A percentile compares a stretch with the other conserved stretches of the same genome.
phyloP scores from a whole-genome alignment of 768 basidiomycete species.

The Gloeostereum incarnatum region DNA sequence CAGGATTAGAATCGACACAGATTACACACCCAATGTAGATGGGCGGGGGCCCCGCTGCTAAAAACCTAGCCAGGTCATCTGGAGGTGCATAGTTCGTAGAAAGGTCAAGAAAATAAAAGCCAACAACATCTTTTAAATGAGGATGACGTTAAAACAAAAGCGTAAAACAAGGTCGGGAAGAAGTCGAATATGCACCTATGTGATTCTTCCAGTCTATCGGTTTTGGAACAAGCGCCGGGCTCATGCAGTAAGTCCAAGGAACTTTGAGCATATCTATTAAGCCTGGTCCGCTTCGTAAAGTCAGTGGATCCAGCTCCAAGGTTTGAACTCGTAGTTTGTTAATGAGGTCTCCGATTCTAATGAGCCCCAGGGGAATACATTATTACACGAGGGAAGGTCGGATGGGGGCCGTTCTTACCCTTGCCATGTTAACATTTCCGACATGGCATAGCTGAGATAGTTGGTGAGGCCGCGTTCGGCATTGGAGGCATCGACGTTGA shows the following conservation, averaged over 20 bases:
- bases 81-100: conserved; percentile 38
- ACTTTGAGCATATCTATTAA: conserved; percentile 43
- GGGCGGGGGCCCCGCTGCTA: conserved; percentile 39
- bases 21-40: conserved; percentile 64
- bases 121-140: conserved; percentile 37
- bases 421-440: conserved; percentile 53
- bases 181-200: conserved; percentile 34
- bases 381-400: no score
- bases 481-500: conserved; percentile 46
- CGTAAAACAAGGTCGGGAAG: no score
- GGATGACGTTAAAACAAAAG: background rate
- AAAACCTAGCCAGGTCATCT: conserved; percentile 35
- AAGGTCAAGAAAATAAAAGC: conserved; percentile 55
- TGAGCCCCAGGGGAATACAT: background rate
- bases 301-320: conserved; percentile 39
- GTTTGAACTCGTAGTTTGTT: conserved; percentile 43
- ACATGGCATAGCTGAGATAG: conserved; percentile 48
- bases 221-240: conserved; percentile 45
- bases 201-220: conserved; percentile 55
- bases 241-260: conserved; percentile 61
- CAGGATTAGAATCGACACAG: no score
- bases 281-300: conserved; percentile 38
- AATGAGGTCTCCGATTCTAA: conserved; percentile 48
- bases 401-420: no score
- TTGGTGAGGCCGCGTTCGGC: conserved; percentile 45